Conservation (phyloP, 139 green algal genomes). For the Monoraphidium neglectum region DNA sequence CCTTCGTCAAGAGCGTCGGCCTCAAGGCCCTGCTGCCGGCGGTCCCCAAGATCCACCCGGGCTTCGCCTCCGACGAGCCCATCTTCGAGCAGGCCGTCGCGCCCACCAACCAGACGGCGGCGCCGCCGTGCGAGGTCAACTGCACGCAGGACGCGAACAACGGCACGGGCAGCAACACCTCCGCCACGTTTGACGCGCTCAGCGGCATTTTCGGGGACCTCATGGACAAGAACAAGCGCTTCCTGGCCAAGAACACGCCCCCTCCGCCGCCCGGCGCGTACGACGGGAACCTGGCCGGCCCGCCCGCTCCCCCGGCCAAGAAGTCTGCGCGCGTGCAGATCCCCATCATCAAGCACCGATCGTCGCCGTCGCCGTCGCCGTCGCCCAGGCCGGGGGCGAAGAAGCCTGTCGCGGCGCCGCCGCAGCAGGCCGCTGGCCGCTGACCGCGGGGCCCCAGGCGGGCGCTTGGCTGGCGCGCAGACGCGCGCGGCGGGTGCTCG, state of each 20-base stretch:
- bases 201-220: constrained; percentile 9
- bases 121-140: constrained; percentile 9
- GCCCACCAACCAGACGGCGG: constrained; percentile 1
- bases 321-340: too few relatives aligned
- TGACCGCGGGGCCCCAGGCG: too few relatives aligned
- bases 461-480: too few relatives aligned
- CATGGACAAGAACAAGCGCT: constrained; percentile 4
- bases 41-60: constrained; percentile 5
- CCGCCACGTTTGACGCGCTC: background rate
- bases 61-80: constrained; percentile 10
- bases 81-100: background rate
- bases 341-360: too few relatives aligned
- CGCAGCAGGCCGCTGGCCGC: too few relatives aligned
- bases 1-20: background rate
- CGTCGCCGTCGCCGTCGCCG: too few relatives aligned
- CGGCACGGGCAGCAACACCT: background rate
- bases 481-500: too few relatives aligned
- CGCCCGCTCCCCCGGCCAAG: too few relatives aligned
- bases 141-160: background rate
- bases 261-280: background rate
- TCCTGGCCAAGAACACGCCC: background rate
- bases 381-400: too few relatives aligned
- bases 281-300: too few relatives aligned
- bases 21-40: constrained; percentile 25
- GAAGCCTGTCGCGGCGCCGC: too few relatives aligned